Conservation (phyloP, 2,329 filamentous ascomycete species). For the Alternaria sp. region DNA sequence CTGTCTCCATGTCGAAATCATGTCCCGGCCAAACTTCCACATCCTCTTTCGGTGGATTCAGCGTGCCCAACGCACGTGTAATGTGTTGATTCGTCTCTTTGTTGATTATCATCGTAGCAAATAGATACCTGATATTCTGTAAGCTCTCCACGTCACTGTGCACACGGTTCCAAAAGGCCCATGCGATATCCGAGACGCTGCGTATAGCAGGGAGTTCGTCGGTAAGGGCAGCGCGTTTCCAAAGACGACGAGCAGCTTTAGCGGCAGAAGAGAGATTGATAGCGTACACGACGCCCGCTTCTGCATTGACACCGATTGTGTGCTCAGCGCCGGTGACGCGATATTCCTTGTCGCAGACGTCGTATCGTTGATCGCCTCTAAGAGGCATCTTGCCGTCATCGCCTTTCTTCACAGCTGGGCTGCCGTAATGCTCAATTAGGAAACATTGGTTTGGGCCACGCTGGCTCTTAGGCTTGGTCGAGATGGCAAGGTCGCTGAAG, state of each 20-base stretch:
- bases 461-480: conserved; percentile 13
- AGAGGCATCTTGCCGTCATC: conserved; percentile 4
- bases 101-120: conserved; percentile 24
- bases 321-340: conserved; percentile 20
- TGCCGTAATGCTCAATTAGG: conserved; percentile 21
- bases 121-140: conserved; percentile 29
- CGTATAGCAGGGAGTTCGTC: conserved; percentile 29
- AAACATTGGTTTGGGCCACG: conserved; percentile 28
- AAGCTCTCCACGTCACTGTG: conserved; percentile 4
- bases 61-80: conserved; percentile 13
- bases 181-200: conserved; percentile 29
- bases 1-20: conserved; percentile 25
- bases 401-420: conserved; percentile 13
- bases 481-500: conserved; percentile 16
- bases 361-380: conserved; percentile 23
- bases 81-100: conserved; percentile 24
- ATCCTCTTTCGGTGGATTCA: conserved; percentile 12
- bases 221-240: conserved; percentile 9
- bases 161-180: conserved; percentile 30
- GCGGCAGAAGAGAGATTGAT: conserved; percentile 12
- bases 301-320: conserved; percentile 20
- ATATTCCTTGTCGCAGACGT: conserved; percentile 24
- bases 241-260: conserved; percentile 18
- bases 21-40: conserved; percentile 25
- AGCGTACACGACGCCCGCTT: conserved; percentile 19